Percentiles rank a stretch among this genome's conserved stretches.
Evolutionary conservation across 2,329 filamentous ascomycete species (phyloP).

Genomic region (Huntiella savannae): DNA sequence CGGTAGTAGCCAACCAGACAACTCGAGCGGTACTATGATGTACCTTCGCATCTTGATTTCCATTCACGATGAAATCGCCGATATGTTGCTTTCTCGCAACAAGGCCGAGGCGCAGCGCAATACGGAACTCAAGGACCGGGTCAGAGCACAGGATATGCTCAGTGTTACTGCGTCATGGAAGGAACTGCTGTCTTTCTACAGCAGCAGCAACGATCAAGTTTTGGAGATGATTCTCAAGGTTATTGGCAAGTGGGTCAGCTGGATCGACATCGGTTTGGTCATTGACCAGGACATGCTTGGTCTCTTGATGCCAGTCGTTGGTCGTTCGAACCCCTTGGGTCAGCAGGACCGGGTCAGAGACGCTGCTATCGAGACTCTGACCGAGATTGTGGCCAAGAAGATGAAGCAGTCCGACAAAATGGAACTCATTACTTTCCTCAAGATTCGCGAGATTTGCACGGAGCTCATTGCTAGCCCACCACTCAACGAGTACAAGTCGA

Average conservation of each 20-base stretch:
- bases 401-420: constrained; percentile 91
- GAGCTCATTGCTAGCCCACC: constrained; percentile 73
- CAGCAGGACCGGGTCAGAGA: constrained; percentile 65
- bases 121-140: constrained; percentile 74
- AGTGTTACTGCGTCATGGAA: constrained; percentile 85
- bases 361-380: constrained; percentile 84
- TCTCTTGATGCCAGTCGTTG: constrained; percentile 69
- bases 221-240: constrained; percentile 78
- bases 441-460: constrained; percentile 64
- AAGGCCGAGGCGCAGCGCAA: constrained; percentile 67
- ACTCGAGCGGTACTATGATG: constrained; percentile 57
- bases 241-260: constrained; percentile 95
- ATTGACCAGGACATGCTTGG: constrained; percentile 78
- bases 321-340: constrained; percentile 37
- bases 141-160: constrained; percentile 69
- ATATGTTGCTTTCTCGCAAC: constrained; percentile 66
- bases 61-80: constrained; percentile 93
- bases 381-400: constrained; percentile 92
- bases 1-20: constrained; percentile 43
- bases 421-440: constrained; percentile 79
- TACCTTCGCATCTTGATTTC: constrained; percentile 79
- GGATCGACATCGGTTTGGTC: constrained; percentile 90
- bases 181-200: constrained; percentile 66
- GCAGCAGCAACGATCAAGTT: constrained; percentile 47
- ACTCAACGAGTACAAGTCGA: constrained; percentile 58